phyloP scores from a whole-genome alignment of 495 filamentous ascomycete genomes.

The Niebla homalea region DNA sequence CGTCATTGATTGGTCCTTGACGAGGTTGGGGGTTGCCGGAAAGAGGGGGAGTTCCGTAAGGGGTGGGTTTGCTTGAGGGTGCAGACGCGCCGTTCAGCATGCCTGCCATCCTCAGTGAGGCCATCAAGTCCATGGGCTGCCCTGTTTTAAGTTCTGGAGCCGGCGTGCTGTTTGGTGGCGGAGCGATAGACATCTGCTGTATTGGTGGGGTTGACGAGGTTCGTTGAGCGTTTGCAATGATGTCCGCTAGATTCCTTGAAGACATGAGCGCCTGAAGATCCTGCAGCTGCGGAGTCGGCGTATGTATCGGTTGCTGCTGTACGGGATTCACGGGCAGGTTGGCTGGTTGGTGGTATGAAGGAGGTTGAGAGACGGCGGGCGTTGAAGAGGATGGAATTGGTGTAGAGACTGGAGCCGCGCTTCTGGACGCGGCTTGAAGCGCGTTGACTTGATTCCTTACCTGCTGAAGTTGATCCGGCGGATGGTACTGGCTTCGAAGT shows the following conservation, averaged over 20 bases:
- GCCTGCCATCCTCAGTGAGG: conserved; percentile 33
- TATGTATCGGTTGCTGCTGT: conserved; percentile 22
- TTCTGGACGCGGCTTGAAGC: conserved; percentile 32
- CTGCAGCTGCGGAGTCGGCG: conserved; percentile 24
- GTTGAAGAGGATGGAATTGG: conserved; percentile 17
- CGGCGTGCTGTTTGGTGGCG: conserved; percentile 15
- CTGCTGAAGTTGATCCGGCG: conserved; percentile 63
- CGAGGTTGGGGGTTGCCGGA: conserved; percentile 10
- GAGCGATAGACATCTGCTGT: conserved; percentile 1
- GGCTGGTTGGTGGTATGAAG: conserved; percentile 9
- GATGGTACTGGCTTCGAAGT: conserved; percentile 63
- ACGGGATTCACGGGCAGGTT: conserved; percentile 8
- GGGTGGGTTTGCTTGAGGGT: conserved; percentile 6
- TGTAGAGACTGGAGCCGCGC: conserved; percentile 4
- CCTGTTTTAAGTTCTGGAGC: conserved; percentile 23
- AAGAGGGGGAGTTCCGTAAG: conserved; percentile 18
- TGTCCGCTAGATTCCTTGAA: conserved; percentile 34
- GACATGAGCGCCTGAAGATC: conserved; percentile 33
- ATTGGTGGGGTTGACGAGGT: conserved; percentile 13
- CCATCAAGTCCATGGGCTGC: conserved; percentile 33
- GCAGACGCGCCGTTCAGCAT: conserved; percentile 30
- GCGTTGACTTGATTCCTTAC: conserved; percentile 68
- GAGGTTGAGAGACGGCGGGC: neutral
- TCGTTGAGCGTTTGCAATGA: conserved; percentile 34
- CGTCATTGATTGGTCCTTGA: conserved; percentile 32